phyloP scores from a whole-genome alignment of 148 eudicot species.

The Arctostaphylos glauca region DNA sequence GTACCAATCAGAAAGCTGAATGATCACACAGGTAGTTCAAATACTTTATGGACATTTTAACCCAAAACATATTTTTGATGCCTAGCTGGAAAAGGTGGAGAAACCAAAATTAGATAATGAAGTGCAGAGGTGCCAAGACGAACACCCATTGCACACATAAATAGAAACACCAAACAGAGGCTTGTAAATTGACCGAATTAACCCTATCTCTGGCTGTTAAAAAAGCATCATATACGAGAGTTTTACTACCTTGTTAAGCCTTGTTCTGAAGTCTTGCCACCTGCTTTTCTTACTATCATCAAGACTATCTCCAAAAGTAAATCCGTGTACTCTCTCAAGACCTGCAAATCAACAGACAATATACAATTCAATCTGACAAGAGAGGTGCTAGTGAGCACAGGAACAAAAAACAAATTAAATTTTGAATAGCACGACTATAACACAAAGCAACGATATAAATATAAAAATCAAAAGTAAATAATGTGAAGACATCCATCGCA shows the following conservation, averaged over 20 bases:
- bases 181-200: not conserved
- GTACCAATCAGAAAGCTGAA: constrained; percentile 9
- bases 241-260: constrained; percentile 57
- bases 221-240: not conserved
- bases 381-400: not conserved
- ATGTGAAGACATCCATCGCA: not conserved
- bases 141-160: not conserved
- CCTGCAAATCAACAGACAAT: constrained; percentile 40
- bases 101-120: not conserved
- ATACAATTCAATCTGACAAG: not conserved
- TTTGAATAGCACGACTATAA: constrained; percentile 8
- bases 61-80: not conserved
- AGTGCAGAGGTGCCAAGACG: not conserved
- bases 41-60: not conserved
- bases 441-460: not conserved
- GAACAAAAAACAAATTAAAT: not conserved
- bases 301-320: constrained; percentile 89
- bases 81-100: not conserved
- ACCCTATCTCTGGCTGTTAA: not conserved
- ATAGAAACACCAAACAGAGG: not conserved
- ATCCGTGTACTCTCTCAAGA: constrained; percentile 91
- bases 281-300: constrained; percentile 65
- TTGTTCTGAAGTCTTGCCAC: constrained; percentile 74
- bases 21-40: not conserved
- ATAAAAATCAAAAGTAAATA: not conserved